Base-by-base conservation (phyloP, 495 filamentous ascomycete genomes). In the Neurospora cerealis region DNA sequence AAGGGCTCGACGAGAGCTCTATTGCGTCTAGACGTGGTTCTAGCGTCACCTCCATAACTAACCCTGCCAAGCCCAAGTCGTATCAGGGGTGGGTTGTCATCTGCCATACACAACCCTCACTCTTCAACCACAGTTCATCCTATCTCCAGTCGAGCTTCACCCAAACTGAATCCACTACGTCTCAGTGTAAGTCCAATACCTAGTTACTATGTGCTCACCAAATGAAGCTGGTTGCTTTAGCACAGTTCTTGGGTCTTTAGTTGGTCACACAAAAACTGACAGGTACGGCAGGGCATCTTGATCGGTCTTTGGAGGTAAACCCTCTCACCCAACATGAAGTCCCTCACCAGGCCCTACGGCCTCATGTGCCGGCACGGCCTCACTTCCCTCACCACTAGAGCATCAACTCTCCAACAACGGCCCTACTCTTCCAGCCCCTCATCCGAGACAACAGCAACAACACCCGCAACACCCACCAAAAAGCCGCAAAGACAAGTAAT, bases 401-500 rank as follows among this genome's bases (percentile, higher is more conserved):
- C 54, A 8, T 66, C 54, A 66, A 34, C 15, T 36, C 11, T 37
- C n/a, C 32, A 38, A 46, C 74, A 37, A 21, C 40, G 42, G 15
- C 44, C 5, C 10, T 40, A 60, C 5, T 62, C 73, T 69, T 32
- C 70, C 21, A n/a, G 0, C 13, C 2, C 54, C 13, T 39, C 37
- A 48, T 24, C 46, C 10, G 46, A 54, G n/a, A 24, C 21, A 34
- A 6, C 69, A n/a, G 37, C 13, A 34, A 11, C 44, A 39, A 15
- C 17, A 7, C 70, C 74, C 13, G 75, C 39, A 39, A 24, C 17
- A 5, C 71, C 75, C 13, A 73, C 54, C 54, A 34, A 34, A 19
- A 66, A 66, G 28, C 28, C 54, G 6, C 54, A 66, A 66, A 66
- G 54, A 66, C 54, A 75, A 38, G 83, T 90, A 38, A 85, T 99